Conservation (phyloP, 371 early-diverging fungal species). For the Smittium mucronatum region DNA sequence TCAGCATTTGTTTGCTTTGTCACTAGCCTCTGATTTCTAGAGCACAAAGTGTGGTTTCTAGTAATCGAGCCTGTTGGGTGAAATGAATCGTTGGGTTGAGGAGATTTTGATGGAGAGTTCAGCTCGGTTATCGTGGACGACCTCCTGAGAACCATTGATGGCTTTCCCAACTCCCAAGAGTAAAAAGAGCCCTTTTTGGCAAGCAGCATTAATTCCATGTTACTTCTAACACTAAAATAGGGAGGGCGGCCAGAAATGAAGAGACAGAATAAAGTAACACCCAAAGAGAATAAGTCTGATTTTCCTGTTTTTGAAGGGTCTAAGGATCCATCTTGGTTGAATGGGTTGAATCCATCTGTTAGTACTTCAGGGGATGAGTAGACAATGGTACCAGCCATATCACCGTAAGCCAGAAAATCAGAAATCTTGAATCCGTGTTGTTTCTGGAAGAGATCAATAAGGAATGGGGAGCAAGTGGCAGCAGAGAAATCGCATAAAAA, state of each 20-base stretch:
- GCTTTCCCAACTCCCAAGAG: conserved; percentile 33
- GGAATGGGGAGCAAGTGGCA: conserved; percentile 36
- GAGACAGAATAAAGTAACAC: conserved; percentile 62
- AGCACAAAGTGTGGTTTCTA: background rate
- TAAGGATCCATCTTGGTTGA: background rate
- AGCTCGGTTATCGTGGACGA: background rate
- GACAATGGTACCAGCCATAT: conserved; percentile 57
- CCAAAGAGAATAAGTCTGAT: conserved; percentile 61
- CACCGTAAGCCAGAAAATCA: conserved; percentile 31
- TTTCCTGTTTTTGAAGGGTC: background rate
- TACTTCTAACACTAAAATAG: conserved; percentile 37
- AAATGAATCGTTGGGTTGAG: too few species aligned
- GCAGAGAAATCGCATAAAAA: conserved; percentile 52
- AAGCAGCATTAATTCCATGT: conserved; percentile 40
- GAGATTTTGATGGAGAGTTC: background rate
- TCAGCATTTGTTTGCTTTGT: too few species aligned
- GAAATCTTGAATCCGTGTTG: conserved; percentile 14
- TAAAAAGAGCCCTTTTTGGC: conserved; percentile 44
- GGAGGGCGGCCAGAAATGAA: conserved; percentile 52
- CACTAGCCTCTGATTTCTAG: too few species aligned
- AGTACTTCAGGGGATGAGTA: conserved; percentile 58
- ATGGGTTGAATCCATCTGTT: conserved; percentile 8
- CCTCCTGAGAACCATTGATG: background rate
- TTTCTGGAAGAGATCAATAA: conserved; percentile 18
- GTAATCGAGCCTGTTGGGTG: too few species aligned